Conservation (phyloP, 2,329 filamentous ascomycete species). For the Grosmannia penicillata region DNA sequence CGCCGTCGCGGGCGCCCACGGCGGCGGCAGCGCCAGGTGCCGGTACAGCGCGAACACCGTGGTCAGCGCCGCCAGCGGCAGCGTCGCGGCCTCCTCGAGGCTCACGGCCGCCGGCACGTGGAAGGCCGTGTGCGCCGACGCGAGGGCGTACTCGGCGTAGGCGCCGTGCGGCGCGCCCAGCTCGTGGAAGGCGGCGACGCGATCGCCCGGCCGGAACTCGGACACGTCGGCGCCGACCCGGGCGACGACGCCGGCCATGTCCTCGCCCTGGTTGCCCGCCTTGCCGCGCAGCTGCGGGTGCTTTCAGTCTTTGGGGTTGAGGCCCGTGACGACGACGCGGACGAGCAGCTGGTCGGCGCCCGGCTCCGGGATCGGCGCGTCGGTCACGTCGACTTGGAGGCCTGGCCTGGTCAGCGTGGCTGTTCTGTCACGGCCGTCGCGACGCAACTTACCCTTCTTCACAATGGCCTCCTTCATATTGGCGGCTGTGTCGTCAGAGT, state of each 20-base stretch:
- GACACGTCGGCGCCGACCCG: constrained; percentile 37
- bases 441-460: not conserved
- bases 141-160: constrained; percentile 28
- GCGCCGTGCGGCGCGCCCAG: constrained; percentile 19
- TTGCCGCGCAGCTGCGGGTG: constrained; percentile 8
- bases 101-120: constrained; percentile 20
- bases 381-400: constrained; percentile 21
- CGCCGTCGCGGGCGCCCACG: constrained; percentile 21
- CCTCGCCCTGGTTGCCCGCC: constrained; percentile 31
- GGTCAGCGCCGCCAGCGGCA: constrained; percentile 29
- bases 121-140: constrained; percentile 24
- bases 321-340: constrained; percentile 19
- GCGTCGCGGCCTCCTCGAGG: constrained; percentile 26
- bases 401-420: no score
- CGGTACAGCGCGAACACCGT: constrained; percentile 24
- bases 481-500: no score
- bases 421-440: no score
- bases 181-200: constrained; percentile 38
- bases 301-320: constrained; percentile 34
- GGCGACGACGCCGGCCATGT: constrained; percentile 39
- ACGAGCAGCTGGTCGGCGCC: constrained; percentile 13
- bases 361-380: constrained; percentile 23
- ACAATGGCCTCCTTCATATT: not conserved
- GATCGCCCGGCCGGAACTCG: constrained; percentile 42
- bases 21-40: constrained; percentile 21